These are phyloP conservation scores for Dendrostoma leiphaemia DNA, from an alignment of 2,329 filamentous ascomycete species.

Conservation along the genomic window DNA sequence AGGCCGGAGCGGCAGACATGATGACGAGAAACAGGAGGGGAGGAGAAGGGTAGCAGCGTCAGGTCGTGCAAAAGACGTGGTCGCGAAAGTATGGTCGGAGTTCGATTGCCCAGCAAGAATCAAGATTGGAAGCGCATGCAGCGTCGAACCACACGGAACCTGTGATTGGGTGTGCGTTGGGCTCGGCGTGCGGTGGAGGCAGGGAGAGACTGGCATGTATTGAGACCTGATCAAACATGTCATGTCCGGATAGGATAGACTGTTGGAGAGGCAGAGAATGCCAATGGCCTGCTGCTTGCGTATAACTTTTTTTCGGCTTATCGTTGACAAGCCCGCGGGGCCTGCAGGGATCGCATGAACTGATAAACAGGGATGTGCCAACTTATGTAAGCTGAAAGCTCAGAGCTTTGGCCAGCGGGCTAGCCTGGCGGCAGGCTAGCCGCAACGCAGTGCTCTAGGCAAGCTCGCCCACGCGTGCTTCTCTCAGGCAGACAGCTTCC, in stretches of 20 bases:
- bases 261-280: conserved; percentile 1
- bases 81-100: conserved; percentile 16
- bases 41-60: conserved; percentile 12
- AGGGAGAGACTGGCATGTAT: conserved; percentile 12
- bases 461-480: conserved; percentile 46
- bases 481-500: conserved; percentile 20
- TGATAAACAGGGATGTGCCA: conserved; percentile 4
- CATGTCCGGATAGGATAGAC: neutral
- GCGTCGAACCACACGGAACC: conserved; percentile 4
- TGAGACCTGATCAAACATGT: conserved; percentile 13
- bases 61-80: conserved; percentile 15
- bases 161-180: conserved; percentile 16
- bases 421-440: conserved; percentile 14
- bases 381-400: conserved; percentile 6
- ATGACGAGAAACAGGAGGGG: conserved; percentile 27
- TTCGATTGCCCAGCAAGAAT: neutral
- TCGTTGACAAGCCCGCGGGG: conserved; percentile 14
- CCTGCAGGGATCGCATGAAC: conserved; percentile 8
- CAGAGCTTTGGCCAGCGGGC: conserved; percentile 2
- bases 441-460: conserved; percentile 37
- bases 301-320: conserved; percentile 13
- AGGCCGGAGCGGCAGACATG: conserved; percentile 53
- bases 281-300: neutral
- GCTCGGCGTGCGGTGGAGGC: conserved; percentile 1
- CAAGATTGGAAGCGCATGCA: conserved; percentile 10